Evolutionary conservation across 2,329 filamentous ascomycete genomes (phyloP), one percentile per base, ranked within the genome.

Genomic region (Atkinsonella texensis): DNA sequence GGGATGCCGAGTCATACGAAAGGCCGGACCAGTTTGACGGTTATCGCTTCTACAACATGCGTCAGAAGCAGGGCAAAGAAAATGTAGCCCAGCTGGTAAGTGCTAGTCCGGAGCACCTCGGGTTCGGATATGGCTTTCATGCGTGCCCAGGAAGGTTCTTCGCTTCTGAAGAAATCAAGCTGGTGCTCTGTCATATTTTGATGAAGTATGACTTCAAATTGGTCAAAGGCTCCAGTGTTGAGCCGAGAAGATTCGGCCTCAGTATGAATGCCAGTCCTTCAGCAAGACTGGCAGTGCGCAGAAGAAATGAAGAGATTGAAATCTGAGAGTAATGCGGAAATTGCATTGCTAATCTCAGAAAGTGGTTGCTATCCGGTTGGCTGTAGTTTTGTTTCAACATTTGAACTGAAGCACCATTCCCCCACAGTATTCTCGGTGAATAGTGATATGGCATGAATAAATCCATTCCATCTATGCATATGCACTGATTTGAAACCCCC

Each of bases 61-160:
- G 70, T 18, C 66, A 74, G 44, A 63, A 62, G 43, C 65, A 61
- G 8, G 63, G 64, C 38, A 57, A 58, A 5, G 56, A 52, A 11
- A 50, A 55, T 31, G 9, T n/a, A 2, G 51, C 55, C 6, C 71
- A 69, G 54, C 68, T 79, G 60, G 71, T 77, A 9, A 73, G 72
- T 8, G 76, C 75, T 1, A 71, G 68, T 17, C 63, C 71, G n/a
- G 60, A 66, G 11, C 71, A 75, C 57, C 60, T 78, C 20, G 65
- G 71, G 0, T 80, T 80, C 58, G 75, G 77, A 0, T 72, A 77
- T 55, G 77, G 77, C 3, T 65, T 71, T 50, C 75, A 79, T 60
- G 73, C 70, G 6, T 73, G 75, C 49, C 70, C 73, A 0, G 75
- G 75, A 0, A 67, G 74, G 2, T 77, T 78, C 62, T 76, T 77